Conservation (phyloP, 2,329 filamentous ascomycete species). For the Berkeleyomyces basicola region DNA sequence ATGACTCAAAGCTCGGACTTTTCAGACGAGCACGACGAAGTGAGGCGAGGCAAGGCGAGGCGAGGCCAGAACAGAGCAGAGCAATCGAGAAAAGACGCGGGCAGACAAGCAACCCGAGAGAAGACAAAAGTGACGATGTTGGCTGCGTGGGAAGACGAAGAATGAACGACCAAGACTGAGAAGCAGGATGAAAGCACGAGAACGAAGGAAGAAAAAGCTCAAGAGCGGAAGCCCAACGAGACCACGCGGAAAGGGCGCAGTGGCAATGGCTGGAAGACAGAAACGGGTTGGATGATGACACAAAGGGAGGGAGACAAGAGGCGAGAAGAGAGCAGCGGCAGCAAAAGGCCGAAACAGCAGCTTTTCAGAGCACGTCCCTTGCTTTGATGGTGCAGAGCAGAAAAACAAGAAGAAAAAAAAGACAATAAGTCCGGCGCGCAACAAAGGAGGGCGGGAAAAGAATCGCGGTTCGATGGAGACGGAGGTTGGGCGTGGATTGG, state of each 20-base stretch:
- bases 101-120: background rate
- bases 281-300: background rate
- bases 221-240: background rate
- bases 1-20: slow-evolving; percentile 15
- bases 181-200: background rate
- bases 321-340: background rate
- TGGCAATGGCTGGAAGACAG: background rate
- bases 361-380: background rate
- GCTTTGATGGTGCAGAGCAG: background rate
- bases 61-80: background rate
- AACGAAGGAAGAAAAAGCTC: background rate
- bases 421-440: background rate
- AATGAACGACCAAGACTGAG: background rate
- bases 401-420: background rate
- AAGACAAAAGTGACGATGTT: background rate
- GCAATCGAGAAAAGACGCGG: background rate
- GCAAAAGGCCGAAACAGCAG: background rate
- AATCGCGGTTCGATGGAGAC: background rate
- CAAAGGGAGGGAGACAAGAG: background rate
- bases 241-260: background rate
- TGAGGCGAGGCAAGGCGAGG: background rate
- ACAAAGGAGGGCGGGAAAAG: background rate
- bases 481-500: background rate
- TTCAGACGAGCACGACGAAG: slow-evolving; percentile 12
- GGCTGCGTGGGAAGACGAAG: background rate